phyloP scores from a whole-genome alignment of 768 basidiomycete genomes.

The Daedaleopsis sinensis region DNA sequence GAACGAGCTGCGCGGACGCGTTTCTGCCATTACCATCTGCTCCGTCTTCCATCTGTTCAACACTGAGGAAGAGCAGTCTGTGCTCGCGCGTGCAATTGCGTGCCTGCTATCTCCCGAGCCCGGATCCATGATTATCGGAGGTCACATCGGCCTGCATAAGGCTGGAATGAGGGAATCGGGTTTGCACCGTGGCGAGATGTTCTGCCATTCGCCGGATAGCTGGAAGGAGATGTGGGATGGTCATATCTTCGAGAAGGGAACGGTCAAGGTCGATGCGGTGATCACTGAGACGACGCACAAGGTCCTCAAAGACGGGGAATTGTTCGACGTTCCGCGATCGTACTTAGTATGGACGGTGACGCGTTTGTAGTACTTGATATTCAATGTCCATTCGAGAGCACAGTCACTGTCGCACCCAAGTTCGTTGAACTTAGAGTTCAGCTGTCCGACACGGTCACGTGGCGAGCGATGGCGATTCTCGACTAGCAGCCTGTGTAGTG shows the following conservation, averaged over 20 bases:
- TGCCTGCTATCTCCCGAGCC: slow-evolving; percentile 43
- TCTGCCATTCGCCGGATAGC: slow-evolving; percentile 40
- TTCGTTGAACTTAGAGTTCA: too few relatives aligned
- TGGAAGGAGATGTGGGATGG: slow-evolving; percentile 43
- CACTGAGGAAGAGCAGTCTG: slow-evolving; percentile 38
- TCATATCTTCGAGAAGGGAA: slow-evolving; percentile 38
- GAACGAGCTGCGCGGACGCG: slow-evolving; percentile 44
- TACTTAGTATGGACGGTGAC: too few relatives aligned
- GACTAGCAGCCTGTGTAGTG: too few relatives aligned
- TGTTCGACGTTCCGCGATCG: too few relatives aligned
- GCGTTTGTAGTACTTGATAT: too few relatives aligned
- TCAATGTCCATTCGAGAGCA: too few relatives aligned
- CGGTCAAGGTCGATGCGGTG: slow-evolving; percentile 31
- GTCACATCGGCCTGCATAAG: slow-evolving; percentile 38
- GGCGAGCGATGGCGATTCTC: too few relatives aligned
- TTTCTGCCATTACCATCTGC: slow-evolving; percentile 53
- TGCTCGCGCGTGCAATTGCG: slow-evolving; percentile 45
- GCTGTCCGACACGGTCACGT: too few relatives aligned
- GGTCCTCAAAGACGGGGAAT: too few relatives aligned
- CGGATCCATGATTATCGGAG: slow-evolving; percentile 51
- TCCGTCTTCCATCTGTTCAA: slow-evolving; percentile 55
- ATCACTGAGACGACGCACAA: neutral
- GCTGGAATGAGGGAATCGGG: slow-evolving; percentile 30
- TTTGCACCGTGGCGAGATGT: slow-evolving; percentile 25
- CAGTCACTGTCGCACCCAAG: too few relatives aligned